Conservation (phyloP, 495 filamentous ascomycete genomes). For the Peziza echinospora region DNA sequence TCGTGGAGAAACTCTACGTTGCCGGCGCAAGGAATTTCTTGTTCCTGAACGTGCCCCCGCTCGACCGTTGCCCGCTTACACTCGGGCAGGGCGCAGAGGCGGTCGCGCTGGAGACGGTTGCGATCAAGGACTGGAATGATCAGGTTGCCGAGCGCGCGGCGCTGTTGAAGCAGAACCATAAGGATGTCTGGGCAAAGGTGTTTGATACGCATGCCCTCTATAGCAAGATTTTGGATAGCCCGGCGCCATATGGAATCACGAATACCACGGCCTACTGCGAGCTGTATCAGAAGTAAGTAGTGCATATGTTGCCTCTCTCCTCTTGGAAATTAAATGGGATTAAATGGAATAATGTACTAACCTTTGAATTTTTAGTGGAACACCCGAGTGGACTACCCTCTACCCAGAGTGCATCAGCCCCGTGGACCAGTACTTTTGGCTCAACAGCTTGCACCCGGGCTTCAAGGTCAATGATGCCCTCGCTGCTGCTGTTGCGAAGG, state of each 20-base stretch:
- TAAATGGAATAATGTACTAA: not conserved
- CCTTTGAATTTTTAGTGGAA: constrained; percentile 25
- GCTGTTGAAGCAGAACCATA: constrained; percentile 19
- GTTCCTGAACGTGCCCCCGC: constrained; percentile 53
- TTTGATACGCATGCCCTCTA: constrained; percentile 30
- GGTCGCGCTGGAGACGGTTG: constrained; percentile 17
- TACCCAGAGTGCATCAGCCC: constrained; percentile 27
- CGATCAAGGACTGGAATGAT: constrained; percentile 16
- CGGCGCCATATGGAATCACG: constrained; percentile 26
- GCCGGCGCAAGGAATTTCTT: constrained; percentile 52
- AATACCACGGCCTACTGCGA: constrained; percentile 34
- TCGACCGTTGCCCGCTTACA: constrained; percentile 41
- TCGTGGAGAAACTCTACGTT: constrained; percentile 33
- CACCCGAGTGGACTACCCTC: constrained; percentile 28
- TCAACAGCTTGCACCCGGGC: constrained; percentile 40
- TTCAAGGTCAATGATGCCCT: constrained; percentile 36
- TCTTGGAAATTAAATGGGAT: not conserved
- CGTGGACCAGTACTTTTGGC: constrained; percentile 42
- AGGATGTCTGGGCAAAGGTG: constrained; percentile 24
- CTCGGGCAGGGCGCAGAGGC: constrained; percentile 14
- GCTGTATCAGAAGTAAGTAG: constrained; percentile 35
- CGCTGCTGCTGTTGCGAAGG: constrained; percentile 28
- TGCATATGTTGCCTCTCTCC: constrained; percentile 15
- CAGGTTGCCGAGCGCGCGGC: constrained; percentile 19
- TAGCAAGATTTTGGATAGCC: constrained; percentile 33